Conservation (phyloP, 2,329 filamentous ascomycete genomes). For the Corynespora cassiicola region DNA sequence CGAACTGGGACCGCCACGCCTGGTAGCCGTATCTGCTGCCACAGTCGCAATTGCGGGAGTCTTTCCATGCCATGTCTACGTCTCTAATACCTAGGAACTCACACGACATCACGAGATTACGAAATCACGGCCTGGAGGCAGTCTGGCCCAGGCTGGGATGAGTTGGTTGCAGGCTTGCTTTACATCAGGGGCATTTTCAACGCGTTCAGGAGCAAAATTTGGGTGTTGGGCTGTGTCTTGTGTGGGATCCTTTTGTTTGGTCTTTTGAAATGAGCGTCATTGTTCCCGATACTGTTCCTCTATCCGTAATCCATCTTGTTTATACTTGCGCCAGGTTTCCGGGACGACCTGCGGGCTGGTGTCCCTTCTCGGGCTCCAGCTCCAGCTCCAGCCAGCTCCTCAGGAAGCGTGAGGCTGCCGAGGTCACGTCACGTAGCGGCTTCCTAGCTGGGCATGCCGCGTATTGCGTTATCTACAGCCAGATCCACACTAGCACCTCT, state of each 20-base stretch:
- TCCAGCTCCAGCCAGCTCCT: no score
- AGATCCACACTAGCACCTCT: no score
- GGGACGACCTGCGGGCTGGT: not conserved
- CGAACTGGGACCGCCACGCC: conserved; percentile 78
- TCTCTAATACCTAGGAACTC: conserved; percentile 6
- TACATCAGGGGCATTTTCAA: conserved; percentile 1
- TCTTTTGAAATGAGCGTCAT: conserved; percentile 20
- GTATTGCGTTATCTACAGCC: no score
- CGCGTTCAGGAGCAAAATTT: conserved; percentile 10
- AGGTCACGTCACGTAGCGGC: no score
- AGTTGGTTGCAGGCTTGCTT: conserved; percentile 1
- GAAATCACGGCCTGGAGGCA: conserved; percentile 13
- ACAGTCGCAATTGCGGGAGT: no score
- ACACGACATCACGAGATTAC: conserved; percentile 21
- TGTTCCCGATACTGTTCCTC: conserved; percentile 14
- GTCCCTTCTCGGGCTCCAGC: no score
- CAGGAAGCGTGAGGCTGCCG: no score
- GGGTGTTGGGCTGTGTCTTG: no score
- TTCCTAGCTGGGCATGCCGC: no score
- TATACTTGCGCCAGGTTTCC: conserved; percentile 2
- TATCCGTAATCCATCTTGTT: conserved; percentile 4
- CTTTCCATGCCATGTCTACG: conserved; percentile 1
- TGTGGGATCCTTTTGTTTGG: no score
- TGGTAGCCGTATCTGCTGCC: conserved; percentile 29
- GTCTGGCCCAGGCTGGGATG: no score